Evolutionary conservation across 805 yeast genomes (phyloP), one percentile per base, ranked within the genome.

Genomic region (Starmerella asiatica): DNA sequence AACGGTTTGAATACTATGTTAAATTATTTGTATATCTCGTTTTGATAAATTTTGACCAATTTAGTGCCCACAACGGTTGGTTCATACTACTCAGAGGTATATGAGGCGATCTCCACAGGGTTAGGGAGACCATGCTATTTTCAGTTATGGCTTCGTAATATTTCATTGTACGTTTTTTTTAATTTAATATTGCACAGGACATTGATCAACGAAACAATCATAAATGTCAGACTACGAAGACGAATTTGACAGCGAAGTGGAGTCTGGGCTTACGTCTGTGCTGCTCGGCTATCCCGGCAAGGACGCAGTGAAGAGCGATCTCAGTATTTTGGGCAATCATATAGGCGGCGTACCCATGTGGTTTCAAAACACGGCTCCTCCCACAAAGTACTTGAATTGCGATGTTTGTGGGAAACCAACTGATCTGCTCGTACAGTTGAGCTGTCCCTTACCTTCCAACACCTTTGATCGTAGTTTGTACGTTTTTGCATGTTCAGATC

Each of bases 341-440:
- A 68, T 88, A 24, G 97, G 97, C 1, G 93, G 94, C 1, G 58
- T 61, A 29, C 83, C 86, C 6, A 54, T 62, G 29, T 45, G 62
- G 54, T 74, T 6, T 79, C 94, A 93, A 57, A 61, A 65, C 1
- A 74, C 83, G 0, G 56, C 62, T 3, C 91, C 94, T 0, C 62
- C 62, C 1, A 17, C 44, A 1, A 69, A 68, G 3, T 56, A 73
- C 16, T 53, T 78, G 6, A 55, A 60, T 27, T 91, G 98, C 62
- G 71, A 69, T 35, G 70, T 69, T 39, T 91, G 98, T 61, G 60
- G 59, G 1, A 64, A 8, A 60, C 17, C 65, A 14, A 68, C 84
- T 77, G 72, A 79, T 12, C 60, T 88, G 34, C 62, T 86, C 23
- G 59, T 78, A 1, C 97, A 91, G 56, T 79, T 88, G 1, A 79